A percentile compares a stretch with the other conserved stretches of the same genome.
Conservation (phyloP, 2,329 filamentous ascomycete species). For the Capronia coronata region DNA sequence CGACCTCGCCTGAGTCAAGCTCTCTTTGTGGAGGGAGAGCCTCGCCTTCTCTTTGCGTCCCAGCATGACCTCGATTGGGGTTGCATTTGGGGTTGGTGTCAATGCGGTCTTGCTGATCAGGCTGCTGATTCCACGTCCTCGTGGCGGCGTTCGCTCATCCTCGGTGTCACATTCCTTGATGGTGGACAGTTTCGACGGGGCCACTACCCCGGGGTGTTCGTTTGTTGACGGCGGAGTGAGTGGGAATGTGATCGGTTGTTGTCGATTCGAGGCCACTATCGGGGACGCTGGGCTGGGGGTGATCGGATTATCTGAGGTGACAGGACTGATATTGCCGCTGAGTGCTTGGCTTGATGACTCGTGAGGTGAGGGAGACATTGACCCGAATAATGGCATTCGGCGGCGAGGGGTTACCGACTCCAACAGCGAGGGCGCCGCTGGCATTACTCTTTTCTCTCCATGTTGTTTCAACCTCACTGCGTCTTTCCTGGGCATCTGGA, state of each 20-base stretch:
- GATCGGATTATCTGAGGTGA: not conserved
- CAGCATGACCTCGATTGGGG: not conserved
- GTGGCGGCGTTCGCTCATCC: not conserved
- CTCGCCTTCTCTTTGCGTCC: not conserved
- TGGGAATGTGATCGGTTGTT: not conserved
- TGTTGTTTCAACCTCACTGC: no score
- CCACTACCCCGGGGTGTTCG: not conserved
- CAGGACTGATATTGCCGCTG: not conserved
- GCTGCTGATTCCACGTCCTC: not conserved
- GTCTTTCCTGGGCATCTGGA: no score
- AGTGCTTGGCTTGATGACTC: not conserved
- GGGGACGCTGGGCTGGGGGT: not conserved
- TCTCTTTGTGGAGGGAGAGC: not conserved
- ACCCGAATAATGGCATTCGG: not conserved
- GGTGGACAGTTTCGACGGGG: not conserved
- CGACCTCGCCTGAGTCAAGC: not conserved
- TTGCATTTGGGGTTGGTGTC: not conserved
- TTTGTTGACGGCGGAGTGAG: not conserved
- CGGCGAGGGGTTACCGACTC: not conserved
- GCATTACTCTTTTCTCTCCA: not conserved
- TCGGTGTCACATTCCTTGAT: not conserved
- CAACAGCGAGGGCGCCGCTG: not conserved
- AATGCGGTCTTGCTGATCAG: not conserved
- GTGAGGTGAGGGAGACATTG: not conserved
- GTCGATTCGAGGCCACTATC: not conserved